These are phyloP conservation scores for Candida orba DNA, from an alignment of 805 yeast species.

Conservation along the genomic window DNA sequence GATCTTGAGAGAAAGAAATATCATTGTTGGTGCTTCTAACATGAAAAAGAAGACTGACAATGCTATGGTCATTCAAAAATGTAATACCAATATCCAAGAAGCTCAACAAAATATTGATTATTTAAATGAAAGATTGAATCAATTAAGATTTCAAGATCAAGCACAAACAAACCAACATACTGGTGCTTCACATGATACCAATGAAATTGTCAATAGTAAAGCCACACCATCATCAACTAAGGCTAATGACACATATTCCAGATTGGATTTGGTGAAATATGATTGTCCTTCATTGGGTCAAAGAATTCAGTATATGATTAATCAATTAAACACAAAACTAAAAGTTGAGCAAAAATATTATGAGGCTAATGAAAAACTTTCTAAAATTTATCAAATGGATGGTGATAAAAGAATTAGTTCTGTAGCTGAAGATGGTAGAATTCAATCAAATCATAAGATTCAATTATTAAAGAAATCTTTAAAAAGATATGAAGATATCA, in stretches of 20 bases:
- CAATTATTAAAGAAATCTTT: slow-evolving; percentile 76
- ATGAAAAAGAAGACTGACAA: slow-evolving; percentile 75
- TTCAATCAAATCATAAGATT: slow-evolving; percentile 80
- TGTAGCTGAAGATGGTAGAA: slow-evolving; percentile 83
- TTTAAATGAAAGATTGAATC: slow-evolving; percentile 67
- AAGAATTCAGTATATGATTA: slow-evolving; percentile 90
- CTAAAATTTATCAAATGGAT: slow-evolving; percentile 78
- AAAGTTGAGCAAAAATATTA: slow-evolving; percentile 92
- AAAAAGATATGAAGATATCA: slow-evolving; percentile 85
- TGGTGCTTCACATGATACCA: neutral
- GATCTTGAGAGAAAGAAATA: slow-evolving; percentile 81
- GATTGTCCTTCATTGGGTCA: slow-evolving; percentile 95
- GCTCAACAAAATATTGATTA: slow-evolving; percentile 89
- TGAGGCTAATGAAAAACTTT: slow-evolving; percentile 86
- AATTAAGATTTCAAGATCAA: slow-evolving; percentile 33
- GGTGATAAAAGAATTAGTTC: slow-evolving; percentile 82
- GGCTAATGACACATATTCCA: slow-evolving; percentile 36
- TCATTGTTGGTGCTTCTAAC: slow-evolving; percentile 80
- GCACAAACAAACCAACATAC: neutral
- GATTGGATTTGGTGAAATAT: slow-evolving; percentile 78
- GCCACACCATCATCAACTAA: neutral
- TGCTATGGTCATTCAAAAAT: slow-evolving; percentile 77
- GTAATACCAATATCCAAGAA: slow-evolving; percentile 85
- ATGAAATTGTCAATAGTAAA: too few relatives aligned
- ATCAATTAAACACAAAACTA: slow-evolving; percentile 86